Percentiles rank a stretch among this genome's conserved stretches.
phyloP scores from a whole-genome alignment of 1,284 basidiomycete species.

The Vanrija sp. region DNA sequence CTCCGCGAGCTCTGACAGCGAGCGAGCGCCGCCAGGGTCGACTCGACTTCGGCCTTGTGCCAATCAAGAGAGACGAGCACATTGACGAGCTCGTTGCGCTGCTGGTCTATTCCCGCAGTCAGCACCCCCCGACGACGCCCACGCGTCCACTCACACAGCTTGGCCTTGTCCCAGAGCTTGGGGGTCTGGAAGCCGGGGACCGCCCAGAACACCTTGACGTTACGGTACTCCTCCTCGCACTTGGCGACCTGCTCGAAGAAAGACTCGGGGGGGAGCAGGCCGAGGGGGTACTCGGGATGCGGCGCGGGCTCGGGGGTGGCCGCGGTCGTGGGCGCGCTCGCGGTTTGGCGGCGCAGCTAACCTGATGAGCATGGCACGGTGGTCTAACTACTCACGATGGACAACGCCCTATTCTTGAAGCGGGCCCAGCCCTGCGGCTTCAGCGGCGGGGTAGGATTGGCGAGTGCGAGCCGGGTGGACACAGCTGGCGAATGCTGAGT shows the following conservation, averaged over 20 bases:
- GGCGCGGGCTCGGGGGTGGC: too few relatives aligned
- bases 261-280: neutral
- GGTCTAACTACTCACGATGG: too few relatives aligned
- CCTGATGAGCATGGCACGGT: too few relatives aligned
- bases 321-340: too few relatives aligned
- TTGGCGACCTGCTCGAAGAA: slow-evolving; percentile 6
- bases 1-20: too few relatives aligned
- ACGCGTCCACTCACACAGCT: slow-evolving; percentile 5
- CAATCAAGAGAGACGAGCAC: neutral
- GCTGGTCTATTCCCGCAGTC: neutral
- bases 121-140: neutral
- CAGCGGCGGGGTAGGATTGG: too few relatives aligned
- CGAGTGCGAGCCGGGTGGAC: too few relatives aligned
- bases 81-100: slow-evolving; percentile 2
- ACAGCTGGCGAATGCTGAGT: too few relatives aligned
- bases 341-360: too few relatives aligned
- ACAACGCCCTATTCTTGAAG: too few relatives aligned
- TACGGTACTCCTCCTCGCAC: slow-evolving; percentile 4
- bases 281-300: too few relatives aligned
- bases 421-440: too few relatives aligned
- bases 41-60: slow-evolving; percentile 1
- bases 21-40: neutral
- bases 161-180: slow-evolving; percentile 4
- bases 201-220: slow-evolving; percentile 1
- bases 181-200: slow-evolving; percentile 2